phyloP scores from a whole-genome alignment of 371 early-diverging fungal genomes.

The Mortierella polycephala region DNA sequence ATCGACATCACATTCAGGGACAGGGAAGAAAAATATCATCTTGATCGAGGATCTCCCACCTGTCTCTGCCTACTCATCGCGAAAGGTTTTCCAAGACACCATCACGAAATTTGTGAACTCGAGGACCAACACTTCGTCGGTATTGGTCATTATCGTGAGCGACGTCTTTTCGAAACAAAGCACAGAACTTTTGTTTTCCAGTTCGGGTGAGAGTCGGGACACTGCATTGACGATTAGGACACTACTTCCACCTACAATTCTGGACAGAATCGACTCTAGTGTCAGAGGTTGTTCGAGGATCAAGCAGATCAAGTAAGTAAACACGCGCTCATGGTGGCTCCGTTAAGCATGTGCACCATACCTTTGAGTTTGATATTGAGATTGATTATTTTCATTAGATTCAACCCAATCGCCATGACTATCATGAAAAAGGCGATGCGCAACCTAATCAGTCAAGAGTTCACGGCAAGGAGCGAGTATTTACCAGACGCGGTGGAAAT shows the following conservation, averaged over 20 bases:
- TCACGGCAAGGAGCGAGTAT: constrained; percentile 8
- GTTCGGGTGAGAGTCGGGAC: constrained; percentile 28
- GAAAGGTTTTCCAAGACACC: constrained; percentile 56
- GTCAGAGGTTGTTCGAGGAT: constrained; percentile 17
- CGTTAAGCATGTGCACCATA: neutral
- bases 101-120: constrained; percentile 44
- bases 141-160: constrained; percentile 62
- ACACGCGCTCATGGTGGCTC: too few relatives aligned
- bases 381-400: constrained; percentile 35
- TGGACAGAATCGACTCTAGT: constrained; percentile 39
- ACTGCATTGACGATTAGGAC: constrained; percentile 37
- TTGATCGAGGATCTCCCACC: constrained; percentile 71
- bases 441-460: constrained; percentile 55
- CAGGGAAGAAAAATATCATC: constrained; percentile 56
- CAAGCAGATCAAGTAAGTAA: constrained; percentile 41
- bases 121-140: constrained; percentile 34
- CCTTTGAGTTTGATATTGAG: neutral
- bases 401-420: constrained; percentile 67
- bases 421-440: constrained; percentile 62
- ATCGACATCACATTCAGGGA: neutral
- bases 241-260: constrained; percentile 26
- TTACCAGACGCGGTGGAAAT: constrained; percentile 27
- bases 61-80: constrained; percentile 50
- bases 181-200: constrained; percentile 42
- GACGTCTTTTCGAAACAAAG: constrained; percentile 56